These are phyloP conservation scores for Acrocalymma vagum DNA, from an alignment of 2,329 filamentous ascomycete genomes.

Conservation along the genomic window DNA sequence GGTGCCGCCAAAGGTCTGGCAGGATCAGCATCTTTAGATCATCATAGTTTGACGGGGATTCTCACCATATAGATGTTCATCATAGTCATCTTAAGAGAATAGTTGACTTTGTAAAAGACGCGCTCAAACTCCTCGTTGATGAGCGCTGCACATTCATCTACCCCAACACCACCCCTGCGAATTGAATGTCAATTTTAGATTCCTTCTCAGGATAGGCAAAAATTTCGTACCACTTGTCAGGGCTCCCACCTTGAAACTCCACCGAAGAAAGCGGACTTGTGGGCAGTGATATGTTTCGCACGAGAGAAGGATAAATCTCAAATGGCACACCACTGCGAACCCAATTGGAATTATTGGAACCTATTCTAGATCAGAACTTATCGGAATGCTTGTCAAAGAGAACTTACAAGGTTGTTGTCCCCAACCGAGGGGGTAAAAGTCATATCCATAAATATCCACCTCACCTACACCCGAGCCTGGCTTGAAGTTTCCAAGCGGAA, in stretches of 20 bases:
- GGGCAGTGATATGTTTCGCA: slow-evolving; percentile 57
- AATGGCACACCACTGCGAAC: no score
- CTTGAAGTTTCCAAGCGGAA: slow-evolving; percentile 60
- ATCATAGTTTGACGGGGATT: no score
- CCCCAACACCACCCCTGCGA: slow-evolving; percentile 63
- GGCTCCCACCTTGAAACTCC: no score
- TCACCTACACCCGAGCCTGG: slow-evolving; percentile 66
- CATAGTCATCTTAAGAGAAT: slow-evolving; percentile 60
- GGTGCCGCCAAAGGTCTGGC: slow-evolving; percentile 64
- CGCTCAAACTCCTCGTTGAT: slow-evolving; percentile 60
- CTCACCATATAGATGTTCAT: slow-evolving; percentile 63
- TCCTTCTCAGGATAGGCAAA: slow-evolving; percentile 62
- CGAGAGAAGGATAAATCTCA: slow-evolving; percentile 58
- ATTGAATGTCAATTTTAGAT: slow-evolving; percentile 63
- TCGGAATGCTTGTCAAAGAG: no score
- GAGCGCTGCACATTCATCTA: slow-evolving; percentile 57
- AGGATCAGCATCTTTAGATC: no score
- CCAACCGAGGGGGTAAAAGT: no score
- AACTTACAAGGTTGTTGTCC: no score
- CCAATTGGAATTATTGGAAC: no score
- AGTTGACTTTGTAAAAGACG: slow-evolving; percentile 66
- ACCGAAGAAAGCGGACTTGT: no score
- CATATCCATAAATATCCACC: slow-evolving; percentile 60
- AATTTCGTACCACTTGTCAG: slow-evolving; percentile 67
- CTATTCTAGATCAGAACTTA: no score